Percentiles rank a stretch among this genome's conserved stretches.
Conservation (phyloP, 306 rosid genomes). For the Vigna unguiculata region DNA sequence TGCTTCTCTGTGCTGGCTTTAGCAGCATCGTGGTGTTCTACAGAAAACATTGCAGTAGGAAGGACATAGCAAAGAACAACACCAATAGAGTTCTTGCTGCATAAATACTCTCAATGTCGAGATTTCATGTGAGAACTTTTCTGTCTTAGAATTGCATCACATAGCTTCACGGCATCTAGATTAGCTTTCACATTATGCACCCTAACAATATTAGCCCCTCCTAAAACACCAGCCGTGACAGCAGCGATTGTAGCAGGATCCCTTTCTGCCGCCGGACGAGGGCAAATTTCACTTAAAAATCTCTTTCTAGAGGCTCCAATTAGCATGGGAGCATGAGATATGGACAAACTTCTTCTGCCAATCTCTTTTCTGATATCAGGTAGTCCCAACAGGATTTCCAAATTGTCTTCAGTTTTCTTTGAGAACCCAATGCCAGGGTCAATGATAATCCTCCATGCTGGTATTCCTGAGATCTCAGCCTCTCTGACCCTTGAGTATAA, state of each 20-base stretch:
- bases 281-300: constrained; percentile 78
- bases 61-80: constrained; percentile 1
- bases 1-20: constrained; percentile 6
- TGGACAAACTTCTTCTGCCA: constrained; percentile 64
- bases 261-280: constrained; percentile 63
- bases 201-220: constrained; percentile 87
- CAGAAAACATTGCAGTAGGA: constrained; percentile 31
- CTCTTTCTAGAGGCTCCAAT: constrained; percentile 92
- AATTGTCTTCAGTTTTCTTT: constrained; percentile 73
- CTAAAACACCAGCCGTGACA: constrained; percentile 65
- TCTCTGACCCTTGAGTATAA: constrained; percentile 59
- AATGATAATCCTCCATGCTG: constrained; percentile 85
- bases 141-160: constrained; percentile 72
- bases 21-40: constrained; percentile 18
- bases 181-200: constrained; percentile 88
- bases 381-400: constrained; percentile 69
- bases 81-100: background rate
- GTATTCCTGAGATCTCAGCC: constrained; percentile 84
- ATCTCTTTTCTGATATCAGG: constrained; percentile 68
- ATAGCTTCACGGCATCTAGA: constrained; percentile 76
- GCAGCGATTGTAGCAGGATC: constrained; percentile 89
- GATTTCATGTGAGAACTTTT: constrained; percentile 46
- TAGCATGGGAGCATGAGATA: constrained; percentile 80
- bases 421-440: constrained; percentile 95
- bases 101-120: constrained; percentile 32